Evolutionary conservation across 78 protist genomes (phyloP), one percentile per base, ranked within the genome.

Genomic region (Guillardia theta): DNA sequence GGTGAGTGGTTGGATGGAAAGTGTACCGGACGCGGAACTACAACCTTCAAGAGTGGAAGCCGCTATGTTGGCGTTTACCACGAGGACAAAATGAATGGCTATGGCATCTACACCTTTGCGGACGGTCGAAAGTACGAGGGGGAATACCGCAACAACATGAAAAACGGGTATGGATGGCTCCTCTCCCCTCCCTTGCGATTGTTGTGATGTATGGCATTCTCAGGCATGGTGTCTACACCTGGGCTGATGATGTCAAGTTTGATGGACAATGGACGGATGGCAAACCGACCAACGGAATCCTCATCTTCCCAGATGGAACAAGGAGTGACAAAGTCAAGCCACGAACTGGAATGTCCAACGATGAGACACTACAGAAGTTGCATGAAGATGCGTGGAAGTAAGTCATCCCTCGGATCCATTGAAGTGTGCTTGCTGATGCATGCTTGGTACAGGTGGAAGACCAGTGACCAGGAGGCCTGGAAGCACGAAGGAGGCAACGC

Each of bases 1-100:
- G 90, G 90, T 4, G 90, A 78, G 90, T 78, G 90, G 90, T 50
- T 78, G 15, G 90, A 78, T 37, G 90, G 90, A 45, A 78, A 78
- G 90, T 78, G 90, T 30, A 78, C 90, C 10, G 90, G 90, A 36
- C 10, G 44, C 10, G 90, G 90, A 8, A 78, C 90, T 4, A 78
- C 90, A 8, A 78, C 90, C 24, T 78, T 78, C 90, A 78, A 78
- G 48, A n/a, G 44, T 27, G 90, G 90, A 22, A 78, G 90, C 90
- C 90, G 48, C 1, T 78, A 78, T 30, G 90, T 78, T 2, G 90
- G 90, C 0, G 90, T 78, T 46, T 78, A 78, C 44, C 90, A 78
- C 48, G 90, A 78, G 9, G 90, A 78, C 90, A 78, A 43, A 48
- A 78, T 78, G 90, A 78, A 78, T 30, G 90, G 90, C 48, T n/a